Conservation (phyloP, 78 protist species). For the Chrysochromulina tobinii region DNA sequence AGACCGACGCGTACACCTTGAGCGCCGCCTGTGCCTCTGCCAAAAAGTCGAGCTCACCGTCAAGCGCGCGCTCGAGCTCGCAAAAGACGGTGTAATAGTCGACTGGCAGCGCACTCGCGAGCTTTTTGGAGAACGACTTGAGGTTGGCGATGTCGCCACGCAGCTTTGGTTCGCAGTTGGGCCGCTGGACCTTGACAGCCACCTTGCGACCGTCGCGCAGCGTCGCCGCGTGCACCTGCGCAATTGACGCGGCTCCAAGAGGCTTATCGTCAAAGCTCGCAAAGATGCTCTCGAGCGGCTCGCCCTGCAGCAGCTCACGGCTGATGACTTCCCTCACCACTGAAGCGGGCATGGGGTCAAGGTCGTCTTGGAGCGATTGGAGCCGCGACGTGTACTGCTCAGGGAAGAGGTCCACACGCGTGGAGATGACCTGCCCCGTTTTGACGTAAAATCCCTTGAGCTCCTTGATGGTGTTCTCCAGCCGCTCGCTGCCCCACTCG, state of each 20-base stretch:
- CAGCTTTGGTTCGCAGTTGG: constrained; percentile 15
- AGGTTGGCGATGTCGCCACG: neutral
- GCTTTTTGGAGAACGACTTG: neutral
- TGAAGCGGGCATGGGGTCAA: constrained; percentile 6
- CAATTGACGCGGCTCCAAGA: constrained; percentile 26
- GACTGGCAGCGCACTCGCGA: neutral
- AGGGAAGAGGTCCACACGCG: constrained; percentile 33
- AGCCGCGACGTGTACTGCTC: constrained; percentile 31
- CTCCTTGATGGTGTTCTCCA: neutral
- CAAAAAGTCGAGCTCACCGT: constrained; percentile 24
- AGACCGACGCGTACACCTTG: neutral
- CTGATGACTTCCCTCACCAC: neutral
- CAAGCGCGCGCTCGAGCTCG: constrained; percentile 48
- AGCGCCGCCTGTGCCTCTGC: neutral
- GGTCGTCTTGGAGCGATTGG: neutral
- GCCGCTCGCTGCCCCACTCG: constrained; percentile 17
- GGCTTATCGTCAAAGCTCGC: neutral
- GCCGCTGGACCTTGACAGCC: constrained; percentile 23
- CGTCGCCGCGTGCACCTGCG: constrained; percentile 30
- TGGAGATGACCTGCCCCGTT: constrained; percentile 35
- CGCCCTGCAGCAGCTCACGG: constrained; percentile 7
- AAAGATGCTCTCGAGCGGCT: neutral
- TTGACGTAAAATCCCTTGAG: constrained; percentile 21
- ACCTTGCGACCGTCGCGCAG: constrained; percentile 19
- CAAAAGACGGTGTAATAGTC: constrained; percentile 33